These are phyloP conservation scores for Ilyonectria destructans DNA, from an alignment of 2,329 filamentous ascomycete genomes.

Conservation along the genomic window DNA sequence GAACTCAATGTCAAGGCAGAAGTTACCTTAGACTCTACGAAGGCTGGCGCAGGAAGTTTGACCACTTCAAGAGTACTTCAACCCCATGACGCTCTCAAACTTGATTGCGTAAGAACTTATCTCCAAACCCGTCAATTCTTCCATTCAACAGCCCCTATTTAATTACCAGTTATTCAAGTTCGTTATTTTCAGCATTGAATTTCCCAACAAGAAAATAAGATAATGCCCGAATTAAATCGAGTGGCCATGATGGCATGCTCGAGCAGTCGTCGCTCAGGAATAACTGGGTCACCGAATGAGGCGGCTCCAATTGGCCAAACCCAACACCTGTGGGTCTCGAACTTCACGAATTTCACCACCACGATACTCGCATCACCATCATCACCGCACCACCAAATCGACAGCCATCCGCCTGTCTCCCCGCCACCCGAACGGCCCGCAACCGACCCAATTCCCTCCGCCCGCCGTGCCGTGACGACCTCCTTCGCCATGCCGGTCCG, in stretches of 20 bases:
- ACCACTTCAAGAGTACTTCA: no score
- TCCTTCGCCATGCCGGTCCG: slow-evolving; percentile 59
- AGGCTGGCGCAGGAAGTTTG: no score
- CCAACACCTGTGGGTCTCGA: not conserved
- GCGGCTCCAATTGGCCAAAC: slow-evolving; percentile 10
- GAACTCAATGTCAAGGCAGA: no score
- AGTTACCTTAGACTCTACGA: no score
- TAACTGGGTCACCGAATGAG: slow-evolving; percentile 2
- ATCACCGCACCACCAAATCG: slow-evolving; percentile 28
- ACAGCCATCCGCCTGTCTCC: slow-evolving; percentile 14
- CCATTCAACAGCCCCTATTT: no score
- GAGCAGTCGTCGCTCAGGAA: not conserved
- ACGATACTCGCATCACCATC: slow-evolving; percentile 29
- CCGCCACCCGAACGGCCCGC: slow-evolving; percentile 30
- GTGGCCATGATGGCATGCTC: not conserved
- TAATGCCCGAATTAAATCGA: not conserved
- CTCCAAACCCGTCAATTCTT: no score
- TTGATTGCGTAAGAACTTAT: no score
- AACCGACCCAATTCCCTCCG: slow-evolving; percentile 36
- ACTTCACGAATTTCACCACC: slow-evolving; percentile 29
- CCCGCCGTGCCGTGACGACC: slow-evolving; percentile 32
- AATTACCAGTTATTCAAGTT: no score
- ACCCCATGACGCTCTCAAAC: no score
- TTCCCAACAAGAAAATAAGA: not conserved
- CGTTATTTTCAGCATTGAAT: not conserved